phyloP scores from a whole-genome alignment of 805 yeast species.

The Barnettozyma vustinii region DNA sequence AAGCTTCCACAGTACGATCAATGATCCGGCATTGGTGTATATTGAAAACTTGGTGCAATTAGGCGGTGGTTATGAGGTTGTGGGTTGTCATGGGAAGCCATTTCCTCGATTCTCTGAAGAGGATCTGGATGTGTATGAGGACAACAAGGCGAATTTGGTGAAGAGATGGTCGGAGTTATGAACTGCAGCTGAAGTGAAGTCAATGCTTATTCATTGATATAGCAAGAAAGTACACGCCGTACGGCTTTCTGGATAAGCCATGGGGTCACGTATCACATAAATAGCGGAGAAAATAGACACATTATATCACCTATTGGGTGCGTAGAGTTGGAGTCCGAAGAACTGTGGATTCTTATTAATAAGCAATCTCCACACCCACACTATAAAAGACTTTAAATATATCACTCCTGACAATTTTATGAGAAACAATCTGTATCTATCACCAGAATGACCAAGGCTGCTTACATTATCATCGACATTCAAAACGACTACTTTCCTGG shows the following conservation, averaged over 20 bases:
- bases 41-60: not conserved
- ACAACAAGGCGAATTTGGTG: not conserved
- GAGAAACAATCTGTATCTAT: too few species aligned
- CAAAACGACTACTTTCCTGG: constrained; percentile 19
- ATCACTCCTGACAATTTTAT: too few species aligned
- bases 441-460: constrained; percentile 6
- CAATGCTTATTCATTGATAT: too few species aligned
- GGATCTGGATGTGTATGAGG: not conserved
- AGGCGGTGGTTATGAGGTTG: not conserved
- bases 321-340: too few species aligned
- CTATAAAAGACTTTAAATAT: too few species aligned
- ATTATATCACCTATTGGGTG: too few species aligned
- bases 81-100: not conserved
- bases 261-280: too few species aligned
- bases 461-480: constrained; percentile 15
- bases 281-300: too few species aligned
- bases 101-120: not conserved
- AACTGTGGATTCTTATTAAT: too few species aligned
- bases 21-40: not conserved
- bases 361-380: not conserved
- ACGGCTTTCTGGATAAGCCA: too few species aligned
- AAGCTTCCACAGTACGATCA: not conserved
- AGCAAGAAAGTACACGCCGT: too few species aligned
- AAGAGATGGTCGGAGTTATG: not conserved
- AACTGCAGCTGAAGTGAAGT: not conserved